phyloP scores from a whole-genome alignment of 768 basidiomycete genomes.

The Tubosaeta brunneosetosa region DNA sequence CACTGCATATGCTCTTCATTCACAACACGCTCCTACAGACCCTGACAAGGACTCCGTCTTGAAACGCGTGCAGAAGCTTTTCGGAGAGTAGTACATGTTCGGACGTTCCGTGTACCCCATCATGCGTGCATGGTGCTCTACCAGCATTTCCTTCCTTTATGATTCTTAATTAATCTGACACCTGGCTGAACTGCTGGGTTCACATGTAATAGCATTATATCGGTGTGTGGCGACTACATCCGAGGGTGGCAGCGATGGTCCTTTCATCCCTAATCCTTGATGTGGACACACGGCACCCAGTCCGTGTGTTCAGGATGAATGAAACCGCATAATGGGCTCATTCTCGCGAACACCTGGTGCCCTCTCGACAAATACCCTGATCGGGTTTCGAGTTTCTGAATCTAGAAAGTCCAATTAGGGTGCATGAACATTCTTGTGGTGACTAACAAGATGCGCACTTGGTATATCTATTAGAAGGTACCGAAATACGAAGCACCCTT shows the following conservation, averaged over 20 bases:
- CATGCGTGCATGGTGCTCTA: constrained; percentile 6
- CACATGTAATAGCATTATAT: constrained; percentile 23
- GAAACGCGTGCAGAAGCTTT: constrained; percentile 94
- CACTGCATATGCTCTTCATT: constrained; percentile 9
- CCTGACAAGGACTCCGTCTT: constrained; percentile 94
- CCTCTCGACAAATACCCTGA: constrained; percentile 68
- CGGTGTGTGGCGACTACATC: constrained; percentile 14
- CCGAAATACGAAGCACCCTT: constrained; percentile 73
- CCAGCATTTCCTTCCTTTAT: constrained; percentile 5
- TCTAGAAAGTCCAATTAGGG: constrained; percentile 34
- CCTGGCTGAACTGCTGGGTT: constrained; percentile 13
- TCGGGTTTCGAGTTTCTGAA: constrained; percentile 56
- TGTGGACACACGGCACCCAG: constrained; percentile 7
- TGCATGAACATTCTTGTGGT: constrained; percentile 4
- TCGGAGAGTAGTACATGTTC: constrained; percentile 66
- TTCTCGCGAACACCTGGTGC: constrained; percentile 62
- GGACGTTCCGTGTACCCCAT: constrained; percentile 14
- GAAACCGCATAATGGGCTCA: constrained; percentile 68
- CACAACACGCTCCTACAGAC: constrained; percentile 47
- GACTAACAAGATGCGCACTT: constrained; percentile 45
- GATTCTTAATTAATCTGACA: constrained; percentile 5
- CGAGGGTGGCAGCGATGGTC: constrained; percentile 10
- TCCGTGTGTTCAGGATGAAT: constrained; percentile 31
- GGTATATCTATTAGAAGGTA: constrained; percentile 79
- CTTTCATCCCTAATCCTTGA: constrained; percentile 9